phyloP scores from a whole-genome alignment of 768 basidiomycete genomes.

The Naganishia vishniacii region DNA sequence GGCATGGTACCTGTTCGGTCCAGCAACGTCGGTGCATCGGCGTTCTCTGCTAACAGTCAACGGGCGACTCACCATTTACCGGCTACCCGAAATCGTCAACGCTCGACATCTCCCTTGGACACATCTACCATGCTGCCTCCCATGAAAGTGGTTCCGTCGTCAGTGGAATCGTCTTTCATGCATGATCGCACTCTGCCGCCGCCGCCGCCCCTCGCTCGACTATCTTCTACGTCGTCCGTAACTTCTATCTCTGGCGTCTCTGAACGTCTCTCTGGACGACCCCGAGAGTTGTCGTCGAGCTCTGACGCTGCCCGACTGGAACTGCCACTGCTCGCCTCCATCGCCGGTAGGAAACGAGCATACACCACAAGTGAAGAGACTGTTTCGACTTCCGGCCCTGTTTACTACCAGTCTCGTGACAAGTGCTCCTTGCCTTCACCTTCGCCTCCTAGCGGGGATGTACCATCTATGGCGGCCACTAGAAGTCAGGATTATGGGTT shows the following conservation, averaged over 20 bases:
- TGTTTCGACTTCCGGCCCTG: background rate
- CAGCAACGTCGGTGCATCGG: background rate
- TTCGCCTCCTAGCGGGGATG: background rate
- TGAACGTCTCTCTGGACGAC: background rate
- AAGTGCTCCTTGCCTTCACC: slow-evolving; percentile 12
- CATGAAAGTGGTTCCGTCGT: background rate
- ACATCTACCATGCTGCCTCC: slow-evolving; percentile 1
- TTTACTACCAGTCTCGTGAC: slow-evolving; percentile 16
- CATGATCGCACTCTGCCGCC: background rate
- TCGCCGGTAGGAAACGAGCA: slow-evolving; percentile 12
- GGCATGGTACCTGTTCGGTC: slow-evolving; percentile 16
- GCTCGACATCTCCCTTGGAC: background rate
- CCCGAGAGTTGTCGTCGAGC: background rate
- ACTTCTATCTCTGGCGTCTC: slow-evolving; percentile 8
- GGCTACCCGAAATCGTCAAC: slow-evolving; percentile 10
- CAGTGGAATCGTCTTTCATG: background rate
- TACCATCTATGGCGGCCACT: background rate
- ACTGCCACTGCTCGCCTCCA: background rate
- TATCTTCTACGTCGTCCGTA: slow-evolving; percentile 5
- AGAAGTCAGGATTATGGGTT: background rate
- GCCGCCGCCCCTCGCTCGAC: background rate
- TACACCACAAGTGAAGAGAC: background rate
- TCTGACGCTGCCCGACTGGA: background rate
- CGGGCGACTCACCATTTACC: background rate
- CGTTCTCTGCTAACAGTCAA: background rate